Percentiles rank a stretch among this genome's conserved stretches.
Evolutionary conservation across 495 filamentous ascomycete genomes (phyloP).

Genomic region (Podospora appendiculata): DNA sequence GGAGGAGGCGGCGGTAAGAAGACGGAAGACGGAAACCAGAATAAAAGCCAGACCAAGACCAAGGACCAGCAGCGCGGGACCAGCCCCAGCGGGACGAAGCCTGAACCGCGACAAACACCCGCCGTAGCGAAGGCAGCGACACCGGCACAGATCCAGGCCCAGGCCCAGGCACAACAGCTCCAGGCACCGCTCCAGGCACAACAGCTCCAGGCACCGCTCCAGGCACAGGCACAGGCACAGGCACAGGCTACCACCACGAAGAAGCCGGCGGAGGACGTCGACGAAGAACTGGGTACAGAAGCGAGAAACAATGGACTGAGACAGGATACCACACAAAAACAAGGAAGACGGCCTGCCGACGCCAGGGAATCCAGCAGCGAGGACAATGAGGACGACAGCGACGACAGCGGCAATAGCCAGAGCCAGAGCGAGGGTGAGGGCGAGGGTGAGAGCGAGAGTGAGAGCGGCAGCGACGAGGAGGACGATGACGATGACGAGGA

Average conservation of each 20-base stretch:
- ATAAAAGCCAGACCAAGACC: neutral
- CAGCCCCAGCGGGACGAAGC: neutral
- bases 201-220: neutral
- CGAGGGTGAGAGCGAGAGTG: no score
- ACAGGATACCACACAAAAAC: neutral
- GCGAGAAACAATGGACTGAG: no score
- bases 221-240: constrained; percentile 5
- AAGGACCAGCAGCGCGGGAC: neutral
- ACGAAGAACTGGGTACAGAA: neutral
- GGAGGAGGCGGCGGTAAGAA: neutral
- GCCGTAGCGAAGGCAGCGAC: neutral
- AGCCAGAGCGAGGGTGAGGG: neutral
- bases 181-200: neutral
- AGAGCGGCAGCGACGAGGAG: neutral
- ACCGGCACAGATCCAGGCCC: neutral
- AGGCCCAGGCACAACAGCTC: neutral
- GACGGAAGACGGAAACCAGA: neutral
- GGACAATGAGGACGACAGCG: neutral
- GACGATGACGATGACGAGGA: neutral
- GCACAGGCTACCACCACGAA: neutral
- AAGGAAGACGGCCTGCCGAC: constrained; percentile 3
- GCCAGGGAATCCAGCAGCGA: constrained; percentile 5
- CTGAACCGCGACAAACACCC: constrained; percentile 3
- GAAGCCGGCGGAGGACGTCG: constrained; percentile 4
- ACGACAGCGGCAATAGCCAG: neutral